Conservation (phyloP, 2,329 filamentous ascomycete genomes). For the Cladophialophora carrionii region DNA sequence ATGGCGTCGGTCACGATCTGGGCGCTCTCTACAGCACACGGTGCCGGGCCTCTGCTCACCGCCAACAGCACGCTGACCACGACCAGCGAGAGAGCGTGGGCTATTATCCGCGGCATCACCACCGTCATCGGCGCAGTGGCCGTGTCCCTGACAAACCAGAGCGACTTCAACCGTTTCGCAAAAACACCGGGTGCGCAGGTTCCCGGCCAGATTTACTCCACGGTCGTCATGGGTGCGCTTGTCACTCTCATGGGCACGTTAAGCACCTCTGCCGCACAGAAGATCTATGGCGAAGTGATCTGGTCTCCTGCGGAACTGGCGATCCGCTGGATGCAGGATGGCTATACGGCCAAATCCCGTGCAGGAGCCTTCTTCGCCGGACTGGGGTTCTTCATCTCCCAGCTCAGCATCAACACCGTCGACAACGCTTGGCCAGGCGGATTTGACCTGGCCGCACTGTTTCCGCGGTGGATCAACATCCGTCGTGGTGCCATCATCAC, state of each 20-base stretch:
- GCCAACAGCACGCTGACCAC: slow-evolving; percentile 23
- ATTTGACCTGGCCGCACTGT: slow-evolving; percentile 59
- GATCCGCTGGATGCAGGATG: slow-evolving; percentile 21
- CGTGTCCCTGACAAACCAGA: slow-evolving; percentile 26
- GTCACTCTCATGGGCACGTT: slow-evolving; percentile 38
- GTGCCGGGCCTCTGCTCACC: slow-evolving; percentile 16
- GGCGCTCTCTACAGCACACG: slow-evolving; percentile 14
- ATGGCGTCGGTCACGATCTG: slow-evolving; percentile 24
- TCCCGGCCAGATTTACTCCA: slow-evolving; percentile 26
- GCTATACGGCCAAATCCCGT: slow-evolving; percentile 23
- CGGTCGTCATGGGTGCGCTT: slow-evolving; percentile 40
- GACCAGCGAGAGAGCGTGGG: slow-evolving; percentile 27
- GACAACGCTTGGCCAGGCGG: slow-evolving; percentile 58
- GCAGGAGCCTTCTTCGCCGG: slow-evolving; percentile 56
- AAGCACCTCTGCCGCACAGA: slow-evolving; percentile 20
- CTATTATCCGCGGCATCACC: slow-evolving; percentile 24
- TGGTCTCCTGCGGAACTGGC: slow-evolving; percentile 24
- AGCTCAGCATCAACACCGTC: slow-evolving; percentile 57
- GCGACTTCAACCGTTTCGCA: slow-evolving; percentile 37
- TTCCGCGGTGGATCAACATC: slow-evolving; percentile 61
- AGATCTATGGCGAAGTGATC: slow-evolving; percentile 25
- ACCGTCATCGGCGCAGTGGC: slow-evolving; percentile 27
- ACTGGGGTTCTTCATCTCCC: slow-evolving; percentile 48
- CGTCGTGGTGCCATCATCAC: slow-evolving; percentile 16
- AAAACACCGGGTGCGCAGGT: slow-evolving; percentile 28